Conservation (phyloP, 1,139 yeast species). For the Yamadazyma songkhlaensis region DNA sequence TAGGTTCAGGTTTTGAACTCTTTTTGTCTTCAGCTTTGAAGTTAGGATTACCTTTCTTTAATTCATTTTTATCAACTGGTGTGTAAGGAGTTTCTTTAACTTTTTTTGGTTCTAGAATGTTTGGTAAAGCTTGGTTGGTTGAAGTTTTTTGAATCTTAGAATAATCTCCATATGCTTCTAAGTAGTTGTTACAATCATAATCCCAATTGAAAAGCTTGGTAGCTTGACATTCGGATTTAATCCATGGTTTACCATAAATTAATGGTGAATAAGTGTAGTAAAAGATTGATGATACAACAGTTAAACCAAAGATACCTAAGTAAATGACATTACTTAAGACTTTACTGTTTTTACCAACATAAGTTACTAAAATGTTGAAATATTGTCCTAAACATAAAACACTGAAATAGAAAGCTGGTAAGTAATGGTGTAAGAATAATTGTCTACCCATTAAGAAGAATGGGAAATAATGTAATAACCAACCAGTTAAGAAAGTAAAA, state of each 20-base stretch:
- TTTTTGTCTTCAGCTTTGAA: constrained; percentile 5
- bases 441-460: constrained; percentile 94
- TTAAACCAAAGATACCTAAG: constrained; percentile 44
- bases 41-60: constrained; percentile 7
- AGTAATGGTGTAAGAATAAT: constrained; percentile 87
- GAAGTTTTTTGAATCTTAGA: neutral
- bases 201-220: constrained; percentile 77
- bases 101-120: constrained; percentile 17
- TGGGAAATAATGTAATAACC: constrained; percentile 83
- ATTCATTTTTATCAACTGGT: constrained; percentile 11
- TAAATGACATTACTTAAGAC: constrained; percentile 37
- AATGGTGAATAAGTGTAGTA: constrained; percentile 69
- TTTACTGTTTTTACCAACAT: constrained; percentile 32
- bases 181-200: constrained; percentile 68
- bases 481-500: constrained; percentile 70
- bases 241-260: constrained; percentile 83
- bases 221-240: constrained; percentile 58
- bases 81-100: constrained; percentile 23
- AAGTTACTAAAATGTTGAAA: constrained; percentile 63
- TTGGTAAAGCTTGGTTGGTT: constrained; percentile 9
- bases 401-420: constrained; percentile 89
- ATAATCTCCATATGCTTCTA: constrained; percentile 23
- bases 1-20: constrained; percentile 5
- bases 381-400: constrained; percentile 80
- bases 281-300: constrained; percentile 51